Evolutionary conservation across 2,329 filamentous ascomycete genomes (phyloP), one percentile per base, ranked within the genome.

Genomic region (Penicillium aurantiogriseum): DNA sequence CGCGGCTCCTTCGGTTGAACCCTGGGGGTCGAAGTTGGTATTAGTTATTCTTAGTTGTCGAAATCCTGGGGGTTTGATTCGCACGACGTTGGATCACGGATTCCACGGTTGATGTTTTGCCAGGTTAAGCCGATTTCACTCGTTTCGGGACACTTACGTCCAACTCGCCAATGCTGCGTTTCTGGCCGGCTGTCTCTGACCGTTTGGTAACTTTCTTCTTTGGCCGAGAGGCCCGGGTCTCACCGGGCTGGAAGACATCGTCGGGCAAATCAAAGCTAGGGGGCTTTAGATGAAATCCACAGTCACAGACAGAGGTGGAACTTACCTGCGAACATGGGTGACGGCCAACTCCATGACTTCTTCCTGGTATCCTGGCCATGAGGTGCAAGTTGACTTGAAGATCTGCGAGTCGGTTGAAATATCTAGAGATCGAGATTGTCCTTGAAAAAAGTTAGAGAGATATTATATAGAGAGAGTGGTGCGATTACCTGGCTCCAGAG

Each of bases 271-370:
- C 87, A 72, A 90, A 90, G 76, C 92, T 97, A 69, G 43, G 50
- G 33, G 17, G 15, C 9, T 36, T 65, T 43, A 57, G 64, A 66
- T 59, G 68, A 57, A 57, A 55, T 35, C 51, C 40, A 51, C 29
- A n/a, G 9, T 25, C 44, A 6, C 11, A 40, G 27, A 8, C 35
- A 13, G 13, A 65, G 9, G 59, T 29, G 29, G 23, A 15, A 78
- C 88, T 77, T 81, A 96, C 92, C 89, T 95, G 75, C 91, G 88
- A 49, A 92, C 88, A 70, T 96, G 88, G 59, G 91, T 88, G 51
- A 97, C 86, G 53, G 88, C 87, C 51, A 99, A 79, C 42, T 87
- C 90, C 70, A 92, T 91, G 51, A 90, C 77, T n/a, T 89, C 85
- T 13, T 83, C 78, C 62, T 93, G 81, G 74, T 89, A 96, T 56